Evolutionary conservation across 768 basidiomycete genomes (phyloP).

Genomic region (Mycena olivaceomarginata): DNA sequence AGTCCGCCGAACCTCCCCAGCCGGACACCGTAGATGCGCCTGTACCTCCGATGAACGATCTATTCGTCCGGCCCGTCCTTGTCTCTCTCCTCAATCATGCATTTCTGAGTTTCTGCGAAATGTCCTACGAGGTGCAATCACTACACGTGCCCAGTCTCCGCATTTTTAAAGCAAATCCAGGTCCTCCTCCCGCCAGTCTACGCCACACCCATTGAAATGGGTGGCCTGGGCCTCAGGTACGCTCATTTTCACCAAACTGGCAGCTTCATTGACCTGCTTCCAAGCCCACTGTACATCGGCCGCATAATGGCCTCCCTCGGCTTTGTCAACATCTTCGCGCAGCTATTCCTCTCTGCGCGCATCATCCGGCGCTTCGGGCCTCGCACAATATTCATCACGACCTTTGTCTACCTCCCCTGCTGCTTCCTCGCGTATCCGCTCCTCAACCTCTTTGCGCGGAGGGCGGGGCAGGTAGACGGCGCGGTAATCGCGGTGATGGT

Average conservation of each 20-base stretch:
- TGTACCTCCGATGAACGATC: slow-evolving; percentile 31
- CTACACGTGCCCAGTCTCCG: too few relatives aligned
- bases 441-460: slow-evolving; percentile 40
- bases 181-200: slow-evolving; percentile 44
- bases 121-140: slow-evolving; percentile 24
- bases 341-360: slow-evolving; percentile 45
- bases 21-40: background rate
- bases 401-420: slow-evolving; percentile 32
- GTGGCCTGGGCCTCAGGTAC: slow-evolving; percentile 68
- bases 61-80: slow-evolving; percentile 32
- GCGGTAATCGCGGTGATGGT: slow-evolving; percentile 42
- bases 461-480: slow-evolving; percentile 39
- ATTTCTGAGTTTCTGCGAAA: slow-evolving; percentile 36
- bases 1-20: too few relatives aligned
- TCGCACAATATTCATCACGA: slow-evolving; percentile 35
- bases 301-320: slow-evolving; percentile 67
- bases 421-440: slow-evolving; percentile 42
- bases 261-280: background rate
- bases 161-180: background rate
- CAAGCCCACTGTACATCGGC: slow-evolving; percentile 67
- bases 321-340: slow-evolving; percentile 66
- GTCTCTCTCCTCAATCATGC: slow-evolving; percentile 32
- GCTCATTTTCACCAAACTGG: background rate
- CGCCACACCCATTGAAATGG: slow-evolving; percentile 67
- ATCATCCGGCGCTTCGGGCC: slow-evolving; percentile 39